Conservation (phyloP, 1,139 yeast genomes). For the Pichia kudriavzevii region DNA sequence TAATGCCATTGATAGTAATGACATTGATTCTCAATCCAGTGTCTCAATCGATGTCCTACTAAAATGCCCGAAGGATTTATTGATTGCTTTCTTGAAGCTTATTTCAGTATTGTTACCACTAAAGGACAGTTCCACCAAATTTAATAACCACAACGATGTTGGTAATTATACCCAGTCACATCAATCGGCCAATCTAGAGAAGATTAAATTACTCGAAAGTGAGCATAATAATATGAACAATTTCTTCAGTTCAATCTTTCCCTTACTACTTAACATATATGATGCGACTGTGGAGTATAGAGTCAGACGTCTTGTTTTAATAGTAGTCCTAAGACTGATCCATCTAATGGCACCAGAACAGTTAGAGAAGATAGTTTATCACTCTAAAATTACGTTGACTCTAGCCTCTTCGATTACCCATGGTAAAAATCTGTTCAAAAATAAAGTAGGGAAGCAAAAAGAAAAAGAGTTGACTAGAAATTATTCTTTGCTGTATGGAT, state of each 20-base stretch:
- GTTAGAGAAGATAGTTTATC: slow-evolving; percentile 19
- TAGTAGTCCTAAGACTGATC: slow-evolving; percentile 50
- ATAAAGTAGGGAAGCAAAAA: slow-evolving; percentile 6
- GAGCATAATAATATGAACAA: slow-evolving; percentile 17
- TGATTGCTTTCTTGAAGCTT: slow-evolving; percentile 48
- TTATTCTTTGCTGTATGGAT: slow-evolving; percentile 42
- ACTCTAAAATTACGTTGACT: slow-evolving; percentile 36
- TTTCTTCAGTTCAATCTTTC: slow-evolving; percentile 48
- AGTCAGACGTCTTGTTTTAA: slow-evolving; percentile 53
- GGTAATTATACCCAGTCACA: slow-evolving; percentile 24
- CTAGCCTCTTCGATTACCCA: slow-evolving; percentile 70
- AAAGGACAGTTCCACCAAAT: slow-evolving; percentile 15
- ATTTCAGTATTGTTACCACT: slow-evolving; percentile 52
- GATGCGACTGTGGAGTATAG: slow-evolving; percentile 68
- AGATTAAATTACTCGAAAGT: slow-evolving; percentile 18
- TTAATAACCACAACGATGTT: slow-evolving; percentile 6
- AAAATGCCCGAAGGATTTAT: slow-evolving; percentile 64
- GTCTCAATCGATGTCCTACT: slow-evolving; percentile 62
- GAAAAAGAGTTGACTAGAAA: slow-evolving; percentile 23
- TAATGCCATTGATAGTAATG: slow-evolving; percentile 15
- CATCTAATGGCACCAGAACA: slow-evolving; percentile 25
- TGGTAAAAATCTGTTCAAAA: slow-evolving; percentile 31
- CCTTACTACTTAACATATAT: slow-evolving; percentile 61
- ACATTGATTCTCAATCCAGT: slow-evolving; percentile 10
- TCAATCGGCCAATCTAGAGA: slow-evolving; percentile 27